These are phyloP conservation scores for Paramecium bursaria DNA, from an alignment of 73 alveolate species.

Conservation along the genomic window DNA sequence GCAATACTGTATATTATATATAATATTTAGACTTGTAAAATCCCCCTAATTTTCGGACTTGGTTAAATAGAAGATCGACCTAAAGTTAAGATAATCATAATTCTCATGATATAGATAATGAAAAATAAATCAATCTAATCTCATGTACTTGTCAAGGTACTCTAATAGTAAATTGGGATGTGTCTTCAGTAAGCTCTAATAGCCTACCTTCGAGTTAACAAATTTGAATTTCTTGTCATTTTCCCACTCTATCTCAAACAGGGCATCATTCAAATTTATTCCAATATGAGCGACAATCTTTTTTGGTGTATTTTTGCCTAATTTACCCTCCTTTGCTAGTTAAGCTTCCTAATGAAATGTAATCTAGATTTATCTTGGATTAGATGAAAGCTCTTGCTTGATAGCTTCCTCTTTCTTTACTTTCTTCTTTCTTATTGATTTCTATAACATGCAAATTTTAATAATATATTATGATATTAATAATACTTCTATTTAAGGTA, in stretches of 20 bases:
- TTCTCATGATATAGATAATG: background rate
- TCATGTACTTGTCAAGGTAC: constrained; percentile 34
- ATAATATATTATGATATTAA: too few species aligned
- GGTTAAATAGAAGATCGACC: constrained; percentile 32
- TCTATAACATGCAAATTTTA: too few species aligned
- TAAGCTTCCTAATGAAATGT: too few species aligned
- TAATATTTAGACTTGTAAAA: constrained; percentile 13
- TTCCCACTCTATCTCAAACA: constrained; percentile 2
- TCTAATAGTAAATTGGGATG: constrained; percentile 12
- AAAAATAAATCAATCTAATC: constrained; percentile 1
- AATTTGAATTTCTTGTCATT: background rate
- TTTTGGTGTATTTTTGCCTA: constrained; percentile 28
- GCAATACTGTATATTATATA: constrained; percentile 1
- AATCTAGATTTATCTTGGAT: too few species aligned
- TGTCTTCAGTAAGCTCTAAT: background rate
- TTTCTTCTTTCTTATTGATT: too few species aligned
- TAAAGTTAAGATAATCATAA: constrained; percentile 9
- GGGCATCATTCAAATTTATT: background rate
- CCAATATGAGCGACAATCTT: constrained; percentile 16
- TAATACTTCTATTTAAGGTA: too few species aligned
- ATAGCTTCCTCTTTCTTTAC: too few species aligned
- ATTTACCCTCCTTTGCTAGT: constrained; percentile 16
- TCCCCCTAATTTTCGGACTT: constrained; percentile 37
- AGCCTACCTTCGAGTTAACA: background rate
- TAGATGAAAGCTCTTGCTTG: too few species aligned